Evolutionary conservation across 2,329 filamentous ascomycete genomes (phyloP).

Genomic region (Diaporthe ilicicola): DNA sequence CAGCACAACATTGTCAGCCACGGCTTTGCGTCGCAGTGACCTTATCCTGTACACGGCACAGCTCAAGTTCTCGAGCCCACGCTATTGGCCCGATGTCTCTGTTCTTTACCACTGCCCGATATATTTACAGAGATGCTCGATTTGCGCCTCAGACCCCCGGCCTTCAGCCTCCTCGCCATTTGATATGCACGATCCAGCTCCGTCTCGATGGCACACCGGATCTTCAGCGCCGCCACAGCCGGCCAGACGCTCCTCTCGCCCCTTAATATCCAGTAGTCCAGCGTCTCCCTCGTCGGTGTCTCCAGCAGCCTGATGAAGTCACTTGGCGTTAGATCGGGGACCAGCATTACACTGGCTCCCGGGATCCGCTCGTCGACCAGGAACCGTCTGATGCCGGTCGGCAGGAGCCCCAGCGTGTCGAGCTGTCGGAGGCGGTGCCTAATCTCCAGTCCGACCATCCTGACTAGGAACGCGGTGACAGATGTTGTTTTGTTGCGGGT

Average conservation of each 20-base stretch:
- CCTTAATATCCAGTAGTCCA: constrained; percentile 85
- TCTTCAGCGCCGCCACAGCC: constrained; percentile 80
- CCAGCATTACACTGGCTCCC: constrained; percentile 79
- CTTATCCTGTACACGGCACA: not conserved
- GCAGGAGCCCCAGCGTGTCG: constrained; percentile 78
- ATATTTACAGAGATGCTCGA: constrained; percentile 43
- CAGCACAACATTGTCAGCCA: not conserved
- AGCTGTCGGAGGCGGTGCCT: constrained; percentile 84
- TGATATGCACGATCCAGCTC: constrained; percentile 89
- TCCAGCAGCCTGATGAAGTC: constrained; percentile 86
- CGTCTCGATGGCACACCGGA: constrained; percentile 85
- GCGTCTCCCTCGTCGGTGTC: constrained; percentile 76
- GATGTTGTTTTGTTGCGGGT: constrained; percentile 66
- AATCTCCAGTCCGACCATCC: constrained; percentile 78
- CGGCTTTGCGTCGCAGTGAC: not conserved
- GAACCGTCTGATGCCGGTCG: constrained; percentile 75
- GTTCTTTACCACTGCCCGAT: constrained; percentile 32
- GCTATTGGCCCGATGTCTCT: constrained; percentile 36
- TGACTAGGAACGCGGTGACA: constrained; percentile 66
- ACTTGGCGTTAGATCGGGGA: constrained; percentile 76
- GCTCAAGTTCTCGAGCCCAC: constrained; percentile 31
- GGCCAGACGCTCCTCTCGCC: constrained; percentile 94
- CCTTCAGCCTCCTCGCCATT: constrained; percentile 71
- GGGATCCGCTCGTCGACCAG: constrained; percentile 85
- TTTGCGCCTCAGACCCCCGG: constrained; percentile 58